Evolutionary conservation across 352 stramenopile species (phyloP).

Genomic region (Phytophthora hibernalis): DNA sequence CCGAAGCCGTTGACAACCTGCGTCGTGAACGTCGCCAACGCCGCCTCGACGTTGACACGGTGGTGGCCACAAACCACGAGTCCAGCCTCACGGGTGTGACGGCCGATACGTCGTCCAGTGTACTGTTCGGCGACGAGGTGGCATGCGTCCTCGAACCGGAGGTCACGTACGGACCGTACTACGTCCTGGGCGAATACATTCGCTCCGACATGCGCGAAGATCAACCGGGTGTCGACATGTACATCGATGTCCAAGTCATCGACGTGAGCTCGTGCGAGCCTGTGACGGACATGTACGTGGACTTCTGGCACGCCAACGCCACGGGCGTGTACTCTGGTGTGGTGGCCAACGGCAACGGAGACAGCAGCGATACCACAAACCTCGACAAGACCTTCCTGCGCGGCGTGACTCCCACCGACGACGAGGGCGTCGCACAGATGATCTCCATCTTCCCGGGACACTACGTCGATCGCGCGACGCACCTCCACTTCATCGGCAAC

Average conservation of each 20-base stretch:
- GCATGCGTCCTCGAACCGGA: constrained; percentile 32
- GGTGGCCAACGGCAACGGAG: constrained; percentile 32
- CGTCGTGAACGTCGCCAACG: constrained; percentile 26
- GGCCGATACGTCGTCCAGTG: constrained; percentile 18
- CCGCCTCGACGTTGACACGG: constrained; percentile 30
- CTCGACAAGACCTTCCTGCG: constrained; percentile 36
- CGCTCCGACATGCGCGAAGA: constrained; percentile 33
- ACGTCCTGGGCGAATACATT: constrained; percentile 33
- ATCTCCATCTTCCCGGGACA: constrained; percentile 34
- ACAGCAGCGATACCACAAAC: constrained; percentile 38
- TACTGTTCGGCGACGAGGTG: constrained; percentile 29
- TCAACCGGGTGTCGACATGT: constrained; percentile 30
- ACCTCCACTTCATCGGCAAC: constrained; percentile 37
- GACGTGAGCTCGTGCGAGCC: constrained; percentile 36
- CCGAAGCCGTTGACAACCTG: constrained; percentile 17
- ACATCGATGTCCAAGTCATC: constrained; percentile 36
- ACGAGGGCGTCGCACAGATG: constrained; percentile 31
- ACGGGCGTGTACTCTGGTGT: constrained; percentile 41
- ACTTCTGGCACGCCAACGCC: constrained; percentile 42
- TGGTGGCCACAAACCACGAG: constrained; percentile 26
- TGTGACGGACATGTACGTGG: constrained; percentile 34
- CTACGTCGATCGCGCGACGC: constrained; percentile 34
- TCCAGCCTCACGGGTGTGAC: constrained; percentile 29
- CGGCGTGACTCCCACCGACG: constrained; percentile 30
- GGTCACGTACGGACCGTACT: constrained; percentile 40